Evolutionary conservation across 75 land plant species (phyloP).

Genomic region (Sequoia sempervirens): DNA sequence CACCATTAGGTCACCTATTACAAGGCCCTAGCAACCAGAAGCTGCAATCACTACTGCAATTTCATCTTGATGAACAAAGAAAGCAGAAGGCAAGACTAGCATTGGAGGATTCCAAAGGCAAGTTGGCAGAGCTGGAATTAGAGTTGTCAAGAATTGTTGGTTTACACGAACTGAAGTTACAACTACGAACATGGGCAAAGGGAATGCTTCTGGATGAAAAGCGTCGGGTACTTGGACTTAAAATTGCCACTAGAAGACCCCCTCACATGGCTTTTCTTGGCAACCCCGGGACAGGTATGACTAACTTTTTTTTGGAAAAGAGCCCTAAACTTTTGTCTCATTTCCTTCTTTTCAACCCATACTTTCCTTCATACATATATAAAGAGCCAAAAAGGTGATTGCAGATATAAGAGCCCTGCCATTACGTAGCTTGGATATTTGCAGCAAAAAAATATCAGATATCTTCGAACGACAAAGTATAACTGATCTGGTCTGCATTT

Average conservation of each 20-base stretch:
- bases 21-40: slow-evolving; percentile 65
- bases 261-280: slow-evolving; percentile 96
- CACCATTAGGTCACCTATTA: slow-evolving; percentile 75
- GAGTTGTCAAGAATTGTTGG: slow-evolving; percentile 65
- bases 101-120: slow-evolving; percentile 54
- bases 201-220: slow-evolving; percentile 82
- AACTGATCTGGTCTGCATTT: not conserved
- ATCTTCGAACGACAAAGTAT: not conserved
- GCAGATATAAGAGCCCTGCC: too few relatives aligned
- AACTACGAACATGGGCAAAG: slow-evolving; percentile 80
- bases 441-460: not conserved
- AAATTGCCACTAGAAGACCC: slow-evolving; percentile 58
- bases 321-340: not conserved
- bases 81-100: slow-evolving; percentile 59
- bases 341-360: not conserved
- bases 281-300: slow-evolving; percentile 81
- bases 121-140: slow-evolving; percentile 71
- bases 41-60: slow-evolving; percentile 44
- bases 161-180: slow-evolving; percentile 62
- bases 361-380: not conserved
- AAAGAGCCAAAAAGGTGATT: not conserved
- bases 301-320: not conserved
- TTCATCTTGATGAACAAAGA: slow-evolving; percentile 58
- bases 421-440: not conserved
- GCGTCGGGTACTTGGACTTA: slow-evolving; percentile 68